Evolutionary conservation across 75 land plant species (phyloP).

Genomic region (Sequoia sempervirens): DNA sequence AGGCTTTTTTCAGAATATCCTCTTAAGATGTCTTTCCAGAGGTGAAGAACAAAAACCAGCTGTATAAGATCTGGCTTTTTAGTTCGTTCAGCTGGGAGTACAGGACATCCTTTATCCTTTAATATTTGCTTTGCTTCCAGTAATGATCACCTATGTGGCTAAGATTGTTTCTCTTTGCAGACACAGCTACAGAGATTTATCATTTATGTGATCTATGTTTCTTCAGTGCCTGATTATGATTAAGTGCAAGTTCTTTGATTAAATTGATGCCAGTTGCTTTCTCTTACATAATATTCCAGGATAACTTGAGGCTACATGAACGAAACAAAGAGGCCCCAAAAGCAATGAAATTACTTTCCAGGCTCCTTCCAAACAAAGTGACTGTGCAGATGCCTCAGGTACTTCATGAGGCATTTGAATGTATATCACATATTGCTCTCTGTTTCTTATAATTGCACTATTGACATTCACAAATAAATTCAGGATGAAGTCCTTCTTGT

Average conservation of each 20-base stretch:
- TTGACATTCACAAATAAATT: background rate
- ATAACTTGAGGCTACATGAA: constrained; percentile 55
- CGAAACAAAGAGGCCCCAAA: constrained; percentile 58
- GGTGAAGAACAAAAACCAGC: background rate
- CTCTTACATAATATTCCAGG: constrained; percentile 25
- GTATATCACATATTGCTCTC: background rate
- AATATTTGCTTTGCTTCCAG: background rate
- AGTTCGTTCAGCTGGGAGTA: background rate
- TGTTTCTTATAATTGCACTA: background rate
- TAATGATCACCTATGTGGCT: background rate
- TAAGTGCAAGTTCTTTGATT: background rate
- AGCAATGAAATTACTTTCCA: constrained; percentile 46
- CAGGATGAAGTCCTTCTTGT: constrained; percentile 65
- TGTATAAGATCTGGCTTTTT: background rate
- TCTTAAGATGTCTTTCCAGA: background rate
- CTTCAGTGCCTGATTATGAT: background rate
- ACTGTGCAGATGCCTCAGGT: constrained; percentile 74
- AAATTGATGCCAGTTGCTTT: background rate
- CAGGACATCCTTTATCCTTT: background rate
- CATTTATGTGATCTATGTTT: background rate
- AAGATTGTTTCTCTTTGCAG: background rate
- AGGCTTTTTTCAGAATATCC: background rate
- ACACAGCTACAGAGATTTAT: background rate
- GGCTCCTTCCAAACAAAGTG: constrained; percentile 77
- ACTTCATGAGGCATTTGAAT: background rate